Conservation (phyloP, 805 yeast species). For the Yamadazyma philogaea region DNA sequence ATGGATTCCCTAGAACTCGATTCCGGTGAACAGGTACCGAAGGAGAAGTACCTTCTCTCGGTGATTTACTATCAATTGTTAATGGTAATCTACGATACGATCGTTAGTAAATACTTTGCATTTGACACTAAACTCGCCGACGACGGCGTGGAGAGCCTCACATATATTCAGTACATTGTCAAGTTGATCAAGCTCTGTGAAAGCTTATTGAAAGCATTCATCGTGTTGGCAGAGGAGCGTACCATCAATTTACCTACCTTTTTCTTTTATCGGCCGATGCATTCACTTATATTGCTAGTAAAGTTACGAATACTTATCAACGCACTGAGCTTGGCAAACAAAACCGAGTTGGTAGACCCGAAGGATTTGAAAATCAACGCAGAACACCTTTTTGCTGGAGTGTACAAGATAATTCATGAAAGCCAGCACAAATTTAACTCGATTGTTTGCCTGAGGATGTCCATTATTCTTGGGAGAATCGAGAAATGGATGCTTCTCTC, state of each 20-base stretch:
- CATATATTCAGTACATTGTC: constrained; percentile 37
- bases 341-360: constrained; percentile 11
- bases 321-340: constrained; percentile 29
- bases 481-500: constrained; percentile 28
- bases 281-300: constrained; percentile 47
- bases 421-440: constrained; percentile 19
- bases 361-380: constrained; percentile 20
- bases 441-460: constrained; percentile 24
- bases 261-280: constrained; percentile 52
- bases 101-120: constrained; percentile 38
- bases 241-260: constrained; percentile 47
- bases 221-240: constrained; percentile 33
- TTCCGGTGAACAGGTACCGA: constrained; percentile 19
- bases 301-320: constrained; percentile 45
- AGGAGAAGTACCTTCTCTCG: constrained; percentile 38
- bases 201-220: constrained; percentile 44
- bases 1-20: constrained; percentile 21
- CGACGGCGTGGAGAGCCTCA: constrained; percentile 21
- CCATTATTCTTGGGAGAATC: constrained; percentile 21
- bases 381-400: constrained; percentile 19
- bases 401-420: constrained; percentile 18
- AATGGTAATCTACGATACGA: constrained; percentile 51
- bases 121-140: constrained; percentile 10
- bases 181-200: constrained; percentile 46
- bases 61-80: constrained; percentile 49